Evolutionary conservation across 805 yeast genomes (phyloP).

Genomic region (Vanderwaltozyma tropicalis): DNA sequence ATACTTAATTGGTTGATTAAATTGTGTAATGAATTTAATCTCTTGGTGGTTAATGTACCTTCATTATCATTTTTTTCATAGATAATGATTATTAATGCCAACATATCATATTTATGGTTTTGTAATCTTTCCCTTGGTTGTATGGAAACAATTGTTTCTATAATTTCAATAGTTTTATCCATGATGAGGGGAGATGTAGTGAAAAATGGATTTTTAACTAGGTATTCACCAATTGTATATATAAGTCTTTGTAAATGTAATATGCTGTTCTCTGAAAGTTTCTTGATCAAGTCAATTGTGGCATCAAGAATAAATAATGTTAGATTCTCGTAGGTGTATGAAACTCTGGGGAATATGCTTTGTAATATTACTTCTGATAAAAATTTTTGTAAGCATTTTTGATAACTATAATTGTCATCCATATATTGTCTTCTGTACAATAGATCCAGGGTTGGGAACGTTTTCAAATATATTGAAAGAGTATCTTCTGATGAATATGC

Average conservation of each 20-base stretch:
- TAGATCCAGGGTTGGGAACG: constrained; percentile 16
- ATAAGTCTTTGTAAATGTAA: constrained; percentile 18
- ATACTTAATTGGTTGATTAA: not conserved
- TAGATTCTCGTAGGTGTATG: constrained; percentile 14
- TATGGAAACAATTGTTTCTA: constrained; percentile 4
- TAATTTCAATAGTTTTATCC: constrained; percentile 7
- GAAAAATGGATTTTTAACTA: constrained; percentile 22
- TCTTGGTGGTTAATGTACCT: constrained; percentile 9
- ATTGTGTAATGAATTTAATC: not conserved
- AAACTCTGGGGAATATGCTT: constrained; percentile 19
- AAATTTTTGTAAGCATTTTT: constrained; percentile 9
- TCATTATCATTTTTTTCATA: constrained; percentile 20
- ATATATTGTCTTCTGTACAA: constrained; percentile 12
- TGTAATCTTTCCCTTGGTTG: constrained; percentile 15
- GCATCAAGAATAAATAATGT: constrained; percentile 8
- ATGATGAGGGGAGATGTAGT: constrained; percentile 12
- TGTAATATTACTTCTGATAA: constrained; percentile 19
- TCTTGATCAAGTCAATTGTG: constrained; percentile 1
- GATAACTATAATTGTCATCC: constrained; percentile 3
- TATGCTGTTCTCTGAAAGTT: constrained; percentile 6
- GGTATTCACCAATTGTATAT: constrained; percentile 20
- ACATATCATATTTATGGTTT: constrained; percentile 19
- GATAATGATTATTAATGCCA: constrained; percentile 13
- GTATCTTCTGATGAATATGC: constrained; percentile 12
- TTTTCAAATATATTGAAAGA: constrained; percentile 8